These are phyloP conservation scores for Apiotrichum mycotoxinovorans DNA, from an alignment of 1,284 basidiomycete species.

Conservation along the genomic window DNA sequence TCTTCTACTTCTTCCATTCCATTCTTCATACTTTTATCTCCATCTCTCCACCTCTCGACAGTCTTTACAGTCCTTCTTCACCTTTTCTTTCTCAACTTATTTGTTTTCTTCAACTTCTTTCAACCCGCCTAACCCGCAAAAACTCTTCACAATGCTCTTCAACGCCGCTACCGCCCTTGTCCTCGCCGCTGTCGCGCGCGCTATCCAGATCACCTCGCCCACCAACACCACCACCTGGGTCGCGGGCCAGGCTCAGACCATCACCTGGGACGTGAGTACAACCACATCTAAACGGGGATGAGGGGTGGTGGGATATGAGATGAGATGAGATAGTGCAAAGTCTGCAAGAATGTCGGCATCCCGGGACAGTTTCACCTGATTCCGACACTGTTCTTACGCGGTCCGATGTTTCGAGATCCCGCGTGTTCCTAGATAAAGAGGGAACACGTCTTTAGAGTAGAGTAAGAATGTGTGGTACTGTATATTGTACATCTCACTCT, in stretches of 20 bases:
- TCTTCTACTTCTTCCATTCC: too few relatives aligned
- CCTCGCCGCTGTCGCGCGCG: constrained; percentile 25
- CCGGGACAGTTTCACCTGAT: too few relatives aligned
- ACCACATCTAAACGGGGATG: not conserved
- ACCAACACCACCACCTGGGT: constrained; percentile 32
- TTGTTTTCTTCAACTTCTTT: not conserved
- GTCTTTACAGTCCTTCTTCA: not conserved
- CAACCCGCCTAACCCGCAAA: not conserved
- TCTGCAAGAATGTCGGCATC: not conserved
- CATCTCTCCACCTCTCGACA: too few relatives aligned
- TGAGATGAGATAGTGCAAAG: too few relatives aligned
- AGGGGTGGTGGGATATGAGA: too few relatives aligned
- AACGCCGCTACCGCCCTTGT: constrained; percentile 20
- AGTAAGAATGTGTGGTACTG: too few relatives aligned
- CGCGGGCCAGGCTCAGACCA: constrained; percentile 26
- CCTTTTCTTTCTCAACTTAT: not conserved
- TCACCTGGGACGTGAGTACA: constrained; percentile 38
- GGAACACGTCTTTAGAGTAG: too few relatives aligned
- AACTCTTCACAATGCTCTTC: constrained; percentile 21
- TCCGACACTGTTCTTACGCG: too few relatives aligned
- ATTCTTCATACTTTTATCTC: too few relatives aligned
- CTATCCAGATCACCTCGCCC: constrained; percentile 36
- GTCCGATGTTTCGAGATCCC: not conserved
- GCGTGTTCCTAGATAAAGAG: not conserved
- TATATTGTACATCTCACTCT: too few relatives aligned